Conservation (phyloP, 2,329 filamentous ascomycete species). For the Cercospora sp. region DNA sequence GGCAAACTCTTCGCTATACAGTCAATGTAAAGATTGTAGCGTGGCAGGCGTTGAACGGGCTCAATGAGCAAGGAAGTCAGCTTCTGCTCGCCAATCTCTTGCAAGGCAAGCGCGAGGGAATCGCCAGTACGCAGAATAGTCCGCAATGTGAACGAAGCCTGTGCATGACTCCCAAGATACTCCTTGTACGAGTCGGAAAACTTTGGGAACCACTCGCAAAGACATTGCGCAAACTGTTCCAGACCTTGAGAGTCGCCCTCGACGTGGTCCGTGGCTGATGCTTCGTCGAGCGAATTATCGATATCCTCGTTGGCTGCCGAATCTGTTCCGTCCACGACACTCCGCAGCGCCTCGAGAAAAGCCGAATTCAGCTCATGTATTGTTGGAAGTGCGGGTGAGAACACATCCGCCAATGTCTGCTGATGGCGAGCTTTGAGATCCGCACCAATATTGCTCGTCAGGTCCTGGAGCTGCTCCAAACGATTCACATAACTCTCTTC, state of each 20-base stretch:
- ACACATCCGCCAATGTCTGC: slow-evolving; percentile 68
- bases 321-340: slow-evolving; percentile 79
- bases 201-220: slow-evolving; percentile 88
- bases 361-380: slow-evolving; percentile 80
- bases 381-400: slow-evolving; percentile 75
- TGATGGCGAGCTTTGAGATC: slow-evolving; percentile 62
- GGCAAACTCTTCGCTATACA: slow-evolving; percentile 87
- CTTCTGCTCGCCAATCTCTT: slow-evolving; percentile 83
- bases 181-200: slow-evolving; percentile 90
- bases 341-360: slow-evolving; percentile 75
- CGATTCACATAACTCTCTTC: slow-evolving; percentile 84
- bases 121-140: slow-evolving; percentile 73
- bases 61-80: slow-evolving; percentile 92
- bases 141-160: slow-evolving; percentile 79
- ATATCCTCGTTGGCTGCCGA: slow-evolving; percentile 76
- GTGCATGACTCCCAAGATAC: slow-evolving; percentile 87
- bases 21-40: slow-evolving; percentile 95
- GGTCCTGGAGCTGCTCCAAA: slow-evolving; percentile 70
- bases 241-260: slow-evolving; percentile 56
- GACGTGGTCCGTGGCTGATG: slow-evolving; percentile 64
- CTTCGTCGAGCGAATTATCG: slow-evolving; percentile 54
- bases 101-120: slow-evolving; percentile 77
- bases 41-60: slow-evolving; percentile 88
- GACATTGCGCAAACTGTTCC: slow-evolving; percentile 72
- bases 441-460: slow-evolving; percentile 77